phyloP scores from a whole-genome alignment of 306 rosid species.

The Inga oerstediana region DNA sequence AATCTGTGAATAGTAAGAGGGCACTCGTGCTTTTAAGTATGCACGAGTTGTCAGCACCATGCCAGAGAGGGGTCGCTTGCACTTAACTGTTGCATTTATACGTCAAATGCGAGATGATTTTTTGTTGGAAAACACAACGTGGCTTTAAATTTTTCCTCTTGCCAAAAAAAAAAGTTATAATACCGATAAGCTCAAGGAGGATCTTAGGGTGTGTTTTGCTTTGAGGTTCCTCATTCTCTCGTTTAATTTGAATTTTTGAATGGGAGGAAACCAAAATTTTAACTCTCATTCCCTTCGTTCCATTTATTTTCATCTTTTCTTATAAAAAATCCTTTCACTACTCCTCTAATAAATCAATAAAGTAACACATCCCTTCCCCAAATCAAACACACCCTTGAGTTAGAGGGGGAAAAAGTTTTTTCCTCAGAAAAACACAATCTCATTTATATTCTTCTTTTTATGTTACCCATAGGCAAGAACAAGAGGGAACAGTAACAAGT shows the following conservation, averaged over 20 bases:
- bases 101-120: constrained; percentile 1
- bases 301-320: no score
- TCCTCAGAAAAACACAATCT: not conserved
- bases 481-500: not conserved
- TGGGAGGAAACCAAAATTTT: no score
- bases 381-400: no score
- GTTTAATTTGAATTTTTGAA: no score
- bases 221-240: no score
- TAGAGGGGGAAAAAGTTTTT: no score
- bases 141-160: not conserved
- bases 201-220: no score
- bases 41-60: constrained; percentile 28
- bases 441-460: not conserved
- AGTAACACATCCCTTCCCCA: no score
- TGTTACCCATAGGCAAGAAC: not conserved
- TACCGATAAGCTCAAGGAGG: not conserved
- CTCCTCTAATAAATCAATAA: no score
- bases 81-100: not conserved
- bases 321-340: no score
- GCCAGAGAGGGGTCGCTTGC: not conserved
- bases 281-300: no score
- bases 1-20: constrained; percentile 7
- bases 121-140: not conserved
- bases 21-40: not conserved
- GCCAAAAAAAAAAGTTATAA: not conserved